Conservation (phyloP, 306 rosid genomes). For the Argentina anserina region DNA sequence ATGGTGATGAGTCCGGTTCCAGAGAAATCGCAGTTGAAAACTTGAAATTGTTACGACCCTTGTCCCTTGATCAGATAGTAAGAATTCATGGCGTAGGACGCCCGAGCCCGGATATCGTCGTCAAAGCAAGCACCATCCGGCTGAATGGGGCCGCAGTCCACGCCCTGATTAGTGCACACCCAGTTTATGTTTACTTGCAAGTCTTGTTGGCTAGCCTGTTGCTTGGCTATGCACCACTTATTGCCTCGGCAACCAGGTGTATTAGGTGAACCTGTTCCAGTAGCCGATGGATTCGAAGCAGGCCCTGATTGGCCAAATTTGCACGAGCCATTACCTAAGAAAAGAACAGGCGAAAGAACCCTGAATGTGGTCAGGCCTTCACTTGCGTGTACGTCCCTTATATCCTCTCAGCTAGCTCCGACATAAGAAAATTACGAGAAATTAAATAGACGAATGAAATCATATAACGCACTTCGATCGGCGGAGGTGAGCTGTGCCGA, state of each 20-base stretch:
- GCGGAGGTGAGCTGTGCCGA: neutral
- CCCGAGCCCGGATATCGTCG: neutral
- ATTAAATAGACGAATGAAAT: too few relatives aligned
- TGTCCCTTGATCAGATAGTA: slow-evolving; percentile 50
- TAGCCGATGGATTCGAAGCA: neutral
- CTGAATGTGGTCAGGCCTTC: neutral
- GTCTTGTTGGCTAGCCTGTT: neutral
- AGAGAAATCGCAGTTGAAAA: slow-evolving; percentile 67
- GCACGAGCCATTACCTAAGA: neutral
- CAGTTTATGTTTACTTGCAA: neutral
- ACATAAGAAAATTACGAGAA: neutral
- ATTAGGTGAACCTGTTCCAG: neutral
- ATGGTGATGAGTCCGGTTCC: slow-evolving; percentile 37
- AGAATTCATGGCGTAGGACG: neutral
- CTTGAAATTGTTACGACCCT: slow-evolving; percentile 42
- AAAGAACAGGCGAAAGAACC: neutral
- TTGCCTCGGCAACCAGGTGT: neutral
- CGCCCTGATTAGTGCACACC: neutral
- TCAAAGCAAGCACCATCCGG: neutral
- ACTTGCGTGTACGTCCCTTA: neutral
- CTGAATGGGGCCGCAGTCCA: neutral
- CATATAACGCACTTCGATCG: neutral
- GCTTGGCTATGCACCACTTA: neutral
- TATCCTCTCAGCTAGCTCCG: neutral
- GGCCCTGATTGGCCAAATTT: neutral